Base-by-base conservation (phyloP, 139 green algal species). In the Chlorella sorokiniana region DNA sequence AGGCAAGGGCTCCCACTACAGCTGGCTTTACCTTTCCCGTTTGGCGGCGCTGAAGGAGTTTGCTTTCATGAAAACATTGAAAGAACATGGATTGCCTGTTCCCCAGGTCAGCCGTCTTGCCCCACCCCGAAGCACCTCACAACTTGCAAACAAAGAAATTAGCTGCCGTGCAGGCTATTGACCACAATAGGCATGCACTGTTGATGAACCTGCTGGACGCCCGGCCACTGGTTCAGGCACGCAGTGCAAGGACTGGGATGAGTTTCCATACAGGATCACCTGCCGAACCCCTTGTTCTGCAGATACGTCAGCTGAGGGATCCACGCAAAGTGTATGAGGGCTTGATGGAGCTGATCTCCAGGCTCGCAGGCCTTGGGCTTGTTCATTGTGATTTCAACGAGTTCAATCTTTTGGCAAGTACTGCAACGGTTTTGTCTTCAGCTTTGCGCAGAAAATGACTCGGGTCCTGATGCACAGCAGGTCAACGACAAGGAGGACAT, bases 331-430 rank as follows among this genome's bases (percentile, higher is more conserved):
- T 98, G 42, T 99, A 96, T 79, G 69, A 81, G 8, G 77, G 91
- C 18, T 87, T 88, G 72, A 94, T 98, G 89, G 89, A 93, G 48
- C 87, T 98, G 40, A 92, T 99, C 52, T 74, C 69, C 4, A 87
- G 86, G 3, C 85, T 99, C 71, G 91, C 90, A 0, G 27, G 78
- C 35, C 78, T 93, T 37, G 97, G 97, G 27, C 91, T 99, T 4
- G 90, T 99, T 38, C 97, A 99, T 90, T 99, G 97, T 88, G 97
- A 99, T 90, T 98, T 96, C 90, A 99, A 99, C 86, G 97, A 99
- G 86, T 99, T 99, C 90, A 99, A 99, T 40, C n/a, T 38, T 29
- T 65, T 65, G 56, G 22, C 9, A 31, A 10, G 25, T 65, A 31
- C 18, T 6, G 56, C 18, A 20, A 31, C 29, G 3, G 23, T 68